Conservation (phyloP, 106 monocot genomes). For the Dactylorhiza incarnata region DNA sequence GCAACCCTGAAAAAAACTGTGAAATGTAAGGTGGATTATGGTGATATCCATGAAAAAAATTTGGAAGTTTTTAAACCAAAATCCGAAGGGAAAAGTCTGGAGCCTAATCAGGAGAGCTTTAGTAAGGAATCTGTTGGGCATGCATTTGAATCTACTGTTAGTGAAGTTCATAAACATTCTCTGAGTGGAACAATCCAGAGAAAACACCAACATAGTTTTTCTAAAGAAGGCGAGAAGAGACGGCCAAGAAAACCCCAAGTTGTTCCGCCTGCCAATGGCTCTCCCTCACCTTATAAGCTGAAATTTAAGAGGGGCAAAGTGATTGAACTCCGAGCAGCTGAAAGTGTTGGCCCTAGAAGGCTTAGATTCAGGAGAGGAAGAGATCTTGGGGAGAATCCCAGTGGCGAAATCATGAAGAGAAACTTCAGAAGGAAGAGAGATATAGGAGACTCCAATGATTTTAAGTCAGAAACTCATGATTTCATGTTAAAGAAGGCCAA, state of each 20-base stretch:
- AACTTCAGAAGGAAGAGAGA: slow-evolving; percentile 28
- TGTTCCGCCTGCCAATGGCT: slow-evolving; percentile 8
- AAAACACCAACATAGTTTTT: background rate
- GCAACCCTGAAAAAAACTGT: background rate
- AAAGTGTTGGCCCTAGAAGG: slow-evolving; percentile 25
- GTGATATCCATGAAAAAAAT: background rate
- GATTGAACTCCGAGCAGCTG: slow-evolving; percentile 33
- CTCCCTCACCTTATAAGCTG: slow-evolving; percentile 25
- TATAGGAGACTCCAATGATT: background rate
- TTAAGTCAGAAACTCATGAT: background rate
- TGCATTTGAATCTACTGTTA: background rate
- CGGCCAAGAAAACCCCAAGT: slow-evolving; percentile 12
- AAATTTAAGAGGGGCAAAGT: slow-evolving; percentile 48
- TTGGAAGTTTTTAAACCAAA: background rate
- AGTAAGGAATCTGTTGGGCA: background rate
- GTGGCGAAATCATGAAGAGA: slow-evolving; percentile 10
- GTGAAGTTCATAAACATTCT: background rate
- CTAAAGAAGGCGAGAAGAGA: slow-evolving; percentile 15
- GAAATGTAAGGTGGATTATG: background rate
- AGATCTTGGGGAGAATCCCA: slow-evolving; percentile 10
- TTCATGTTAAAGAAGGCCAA: slow-evolving; percentile 6
- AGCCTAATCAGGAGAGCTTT: background rate
- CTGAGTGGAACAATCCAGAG: background rate
- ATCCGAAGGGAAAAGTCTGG: background rate
- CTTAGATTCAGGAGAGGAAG: slow-evolving; percentile 47